Base-by-base conservation (phyloP, 129 eudicot species). In the Helianthus tuberosus region DNA sequence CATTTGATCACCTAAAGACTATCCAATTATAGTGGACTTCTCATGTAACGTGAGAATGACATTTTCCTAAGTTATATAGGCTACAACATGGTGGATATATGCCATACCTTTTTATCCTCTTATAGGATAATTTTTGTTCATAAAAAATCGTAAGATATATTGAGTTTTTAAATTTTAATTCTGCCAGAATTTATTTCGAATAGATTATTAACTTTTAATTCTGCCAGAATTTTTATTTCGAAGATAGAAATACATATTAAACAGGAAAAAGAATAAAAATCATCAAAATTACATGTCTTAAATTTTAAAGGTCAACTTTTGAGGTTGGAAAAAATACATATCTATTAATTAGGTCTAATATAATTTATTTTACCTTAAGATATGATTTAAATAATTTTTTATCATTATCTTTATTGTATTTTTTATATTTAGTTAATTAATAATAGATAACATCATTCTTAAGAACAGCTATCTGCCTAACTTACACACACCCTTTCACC, bases 11-110 rank as follows among this genome's bases (percentile, higher is more conserved):
- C 64, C 71, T 58, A 60, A 48, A 20, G 41, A 17, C 59, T 51
- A 57, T 59, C 44, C 6, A 12, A 8, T 69, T 13, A 70, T 38
- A 61, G 71, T 51, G 76, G 71, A 49, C 51, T 77, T 51, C 17
- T 23, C 76, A 70, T 69, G 76, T 77, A 36, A 77, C 16, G 35
- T 77, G 71, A 77, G 46, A 61, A 15, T 61, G 71, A 61, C 81
- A 69, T 77, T 39, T 77, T 69, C 71, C 71, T 61, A 50, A 69
- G n/a, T n/a, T n/a, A n/a, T n/a, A n/a, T n/a, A n/a, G n/a, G 66
- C 52, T 47, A 50, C 54, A 49, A 14, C 53, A 20, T 50, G 8
- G 47, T 77, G 76, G 70, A 77, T 38, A 32, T 32, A 27, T 27
- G 32, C 32, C 32, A 0, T 27, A 27, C 32, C 32, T 27, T 27